These are phyloP conservation scores for Hemerocallis citrina DNA, from an alignment of 106 monocot genomes.

Conservation along the genomic window DNA sequence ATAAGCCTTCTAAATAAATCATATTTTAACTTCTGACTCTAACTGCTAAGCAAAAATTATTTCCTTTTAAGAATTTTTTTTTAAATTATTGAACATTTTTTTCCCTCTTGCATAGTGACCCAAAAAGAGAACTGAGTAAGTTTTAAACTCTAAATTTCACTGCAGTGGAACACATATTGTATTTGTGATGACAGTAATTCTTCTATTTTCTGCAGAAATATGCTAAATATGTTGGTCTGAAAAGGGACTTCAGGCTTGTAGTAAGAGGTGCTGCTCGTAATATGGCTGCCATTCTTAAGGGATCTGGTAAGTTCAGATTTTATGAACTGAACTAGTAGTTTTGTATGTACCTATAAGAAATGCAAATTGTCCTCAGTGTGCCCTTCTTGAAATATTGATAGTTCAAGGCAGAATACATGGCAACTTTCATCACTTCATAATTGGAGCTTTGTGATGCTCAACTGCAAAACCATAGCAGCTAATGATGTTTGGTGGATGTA, in stretches of 20 bases:
- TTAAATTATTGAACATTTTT: no score
- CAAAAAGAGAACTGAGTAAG: no score
- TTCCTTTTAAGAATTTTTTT: no score
- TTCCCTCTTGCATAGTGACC: no score
- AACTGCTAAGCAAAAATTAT: no score
- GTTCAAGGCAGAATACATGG: background rate
- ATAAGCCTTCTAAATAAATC: no score
- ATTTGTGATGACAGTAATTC: background rate
- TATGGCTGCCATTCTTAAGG: conserved; percentile 84
- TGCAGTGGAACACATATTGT: background rate
- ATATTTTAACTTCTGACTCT: no score
- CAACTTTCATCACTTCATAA: background rate
- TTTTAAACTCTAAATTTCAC: background rate
- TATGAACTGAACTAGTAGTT: background rate
- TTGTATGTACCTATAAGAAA: background rate
- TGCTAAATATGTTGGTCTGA: conserved; percentile 91
- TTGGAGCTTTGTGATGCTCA: background rate
- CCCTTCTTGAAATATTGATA: background rate
- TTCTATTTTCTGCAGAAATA: conserved; percentile 53
- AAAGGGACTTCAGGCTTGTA: conserved; percentile 93
- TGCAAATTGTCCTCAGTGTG: background rate
- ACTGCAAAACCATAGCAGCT: background rate
- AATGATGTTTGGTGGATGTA: background rate
- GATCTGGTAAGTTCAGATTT: conserved; percentile 66
- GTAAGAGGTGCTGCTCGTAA: conserved; percentile 97